Evolutionary conservation across 139 green algal genomes (phyloP).

Genomic region (Coelastrella sp.): DNA sequence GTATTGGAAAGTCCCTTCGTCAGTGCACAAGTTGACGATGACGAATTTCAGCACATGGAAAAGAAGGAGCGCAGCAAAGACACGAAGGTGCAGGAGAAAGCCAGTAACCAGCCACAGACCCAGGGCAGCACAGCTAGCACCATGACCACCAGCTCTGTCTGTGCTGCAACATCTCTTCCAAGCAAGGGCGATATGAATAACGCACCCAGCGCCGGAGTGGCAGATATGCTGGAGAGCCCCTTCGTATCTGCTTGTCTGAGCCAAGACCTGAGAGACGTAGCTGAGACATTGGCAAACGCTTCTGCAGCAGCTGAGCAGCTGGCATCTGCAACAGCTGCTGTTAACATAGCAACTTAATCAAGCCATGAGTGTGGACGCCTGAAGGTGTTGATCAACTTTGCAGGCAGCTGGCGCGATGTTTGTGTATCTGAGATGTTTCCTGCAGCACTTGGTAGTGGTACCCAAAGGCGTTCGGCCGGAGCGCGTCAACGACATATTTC

Average conservation of each 20-base stretch:
- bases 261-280: neutral
- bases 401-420: too few species aligned
- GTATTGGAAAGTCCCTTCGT: conserved; percentile 9
- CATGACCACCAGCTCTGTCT: too few species aligned
- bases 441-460: neutral
- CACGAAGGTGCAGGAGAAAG: neutral
- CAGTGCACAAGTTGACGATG: neutral
- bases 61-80: neutral
- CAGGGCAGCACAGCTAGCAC: too few species aligned
- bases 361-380: too few species aligned
- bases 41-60: neutral
- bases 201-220: neutral
- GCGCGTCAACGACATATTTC: too few species aligned
- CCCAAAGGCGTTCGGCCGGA: too few species aligned
- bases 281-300: neutral
- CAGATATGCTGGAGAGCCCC: conserved; percentile 17
- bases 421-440: neutral
- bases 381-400: neutral
- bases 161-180: too few species aligned
- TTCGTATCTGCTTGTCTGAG: neutral
- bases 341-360: neutral
- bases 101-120: neutral
- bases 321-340: neutral
- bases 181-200: neutral
- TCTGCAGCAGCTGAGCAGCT: conserved; percentile 16